Evolutionary conservation across 1,284 basidiomycete species (phyloP), one percentile per base, ranked within the genome.

Genomic region (Ganoderma multipileum): DNA sequence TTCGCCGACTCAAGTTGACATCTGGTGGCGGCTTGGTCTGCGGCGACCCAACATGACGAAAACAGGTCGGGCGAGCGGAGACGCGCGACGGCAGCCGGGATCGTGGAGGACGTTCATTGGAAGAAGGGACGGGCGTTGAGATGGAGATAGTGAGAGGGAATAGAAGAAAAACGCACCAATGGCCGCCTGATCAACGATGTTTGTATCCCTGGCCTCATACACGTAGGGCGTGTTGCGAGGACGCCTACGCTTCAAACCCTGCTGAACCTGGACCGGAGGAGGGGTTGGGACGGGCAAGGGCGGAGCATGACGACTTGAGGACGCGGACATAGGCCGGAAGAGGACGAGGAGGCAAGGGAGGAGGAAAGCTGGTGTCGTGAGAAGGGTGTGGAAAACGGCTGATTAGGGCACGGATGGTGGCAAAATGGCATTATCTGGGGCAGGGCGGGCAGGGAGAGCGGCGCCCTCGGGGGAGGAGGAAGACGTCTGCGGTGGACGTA

Each of bases 1-100:
- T 95, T 95, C 71, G 86, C 87, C n/a, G 89, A 79, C 63, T 74
- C 73, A 41, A 79, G 18, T 38, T 41, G 57, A 71, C 85, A 85
- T 58, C 76, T 36, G 18, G 44, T 16, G 65, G 72, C 72, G 26
- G 84, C 84, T 33, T 71, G 66, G 7, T 65, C 84, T 85, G 67
- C 28, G n/a, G 61, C 33, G 8, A 36, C 23, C 57, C 33, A 57
- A 44, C 23, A 55, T 16, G 28, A 59, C n/a, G 16, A 20, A 41
- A 42, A n/a, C 26, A 70, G 60, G 55, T 44, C 63, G 23, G 64
- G 44, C 11, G 20, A 63, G n/a, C 50, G 47, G 63, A 64, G 63
- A 47, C 30, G 64, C 52, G 55, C 54, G 28, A 63, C 42, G 65
- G 20, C 44, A 47, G 23, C 47, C 55, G 50, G 52, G 54, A 61